Percentiles rank a stretch among this genome's conserved stretches.
phyloP scores from a whole-genome alignment of 345 rosid species.

The Anastatica hierochuntica region DNA sequence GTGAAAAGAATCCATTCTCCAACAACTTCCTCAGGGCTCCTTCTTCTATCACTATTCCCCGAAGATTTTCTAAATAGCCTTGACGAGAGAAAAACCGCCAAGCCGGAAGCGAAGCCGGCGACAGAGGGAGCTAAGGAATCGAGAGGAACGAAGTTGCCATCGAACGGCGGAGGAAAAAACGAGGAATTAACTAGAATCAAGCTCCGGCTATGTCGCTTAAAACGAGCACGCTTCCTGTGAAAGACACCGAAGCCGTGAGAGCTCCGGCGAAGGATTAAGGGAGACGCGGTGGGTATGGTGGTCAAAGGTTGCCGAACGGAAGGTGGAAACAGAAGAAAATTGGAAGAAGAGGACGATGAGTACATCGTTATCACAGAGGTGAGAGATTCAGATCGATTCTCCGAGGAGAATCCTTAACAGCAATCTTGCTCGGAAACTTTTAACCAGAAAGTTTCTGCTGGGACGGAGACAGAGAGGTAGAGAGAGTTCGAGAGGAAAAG shows the following conservation, averaged over 20 bases:
- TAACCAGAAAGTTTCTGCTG: not conserved
- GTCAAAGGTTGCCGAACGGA: slow-evolving; percentile 1
- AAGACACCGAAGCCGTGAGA: slow-evolving; percentile 31
- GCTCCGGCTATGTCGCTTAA: slow-evolving; percentile 25
- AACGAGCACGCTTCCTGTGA: slow-evolving; percentile 42
- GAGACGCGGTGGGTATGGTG: slow-evolving; percentile 24
- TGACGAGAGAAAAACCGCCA: slow-evolving; percentile 36
- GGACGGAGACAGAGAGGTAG: not conserved
- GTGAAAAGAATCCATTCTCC: slow-evolving; percentile 82
- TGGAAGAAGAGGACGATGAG: slow-evolving; percentile 12
- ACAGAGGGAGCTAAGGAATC: slow-evolving; percentile 38
- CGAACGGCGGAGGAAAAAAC: slow-evolving; percentile 35
- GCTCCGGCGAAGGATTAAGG: slow-evolving; percentile 23
- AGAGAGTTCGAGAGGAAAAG: slow-evolving; percentile 8
- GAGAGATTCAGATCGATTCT: not conserved
- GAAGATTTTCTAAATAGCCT: slow-evolving; percentile 12
- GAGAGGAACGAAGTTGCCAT: slow-evolving; percentile 27
- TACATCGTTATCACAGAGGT: slow-evolving; percentile 5
- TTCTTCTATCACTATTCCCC: not conserved
- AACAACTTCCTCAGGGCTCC: slow-evolving; percentile 27
- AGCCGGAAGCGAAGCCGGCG: slow-evolving; percentile 55
- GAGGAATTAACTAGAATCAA: slow-evolving; percentile 15
- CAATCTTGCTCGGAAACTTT: no score
- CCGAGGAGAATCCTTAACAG: not conserved
- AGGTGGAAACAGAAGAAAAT: slow-evolving; percentile 4